These are phyloP conservation scores for Lasiosphaeria hispida DNA, from an alignment of 495 filamentous ascomycete species.

Conservation along the genomic window DNA sequence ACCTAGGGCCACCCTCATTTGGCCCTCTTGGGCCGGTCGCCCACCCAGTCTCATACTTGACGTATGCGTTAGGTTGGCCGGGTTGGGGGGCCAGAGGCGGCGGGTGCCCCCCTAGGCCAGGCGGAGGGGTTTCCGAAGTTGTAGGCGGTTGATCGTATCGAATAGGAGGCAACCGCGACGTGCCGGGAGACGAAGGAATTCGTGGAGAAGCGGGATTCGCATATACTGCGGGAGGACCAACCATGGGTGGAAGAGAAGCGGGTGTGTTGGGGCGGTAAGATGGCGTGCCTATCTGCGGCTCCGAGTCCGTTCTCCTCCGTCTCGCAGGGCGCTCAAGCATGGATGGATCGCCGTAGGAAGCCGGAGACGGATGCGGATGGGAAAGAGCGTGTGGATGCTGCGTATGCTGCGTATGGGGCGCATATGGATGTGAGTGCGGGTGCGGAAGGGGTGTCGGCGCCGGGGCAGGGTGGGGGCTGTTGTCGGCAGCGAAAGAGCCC, in stretches of 20 bases:
- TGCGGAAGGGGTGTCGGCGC: constrained; percentile 18
- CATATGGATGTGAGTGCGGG: constrained; percentile 14
- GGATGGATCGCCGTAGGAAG: constrained; percentile 30
- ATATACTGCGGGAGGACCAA: constrained; percentile 24
- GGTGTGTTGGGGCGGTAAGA: constrained; percentile 36
- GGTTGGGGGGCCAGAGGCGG: constrained; percentile 25
- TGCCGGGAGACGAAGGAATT: constrained; percentile 39
- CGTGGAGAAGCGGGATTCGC: constrained; percentile 1
- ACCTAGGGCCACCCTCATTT: constrained; percentile 26
- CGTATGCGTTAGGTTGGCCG: constrained; percentile 30
- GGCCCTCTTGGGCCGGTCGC: constrained; percentile 36
- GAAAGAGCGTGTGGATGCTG: constrained; percentile 10
- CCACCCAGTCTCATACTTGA: constrained; percentile 46
- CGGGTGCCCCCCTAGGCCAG: constrained; percentile 23
- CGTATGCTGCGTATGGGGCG: neutral
- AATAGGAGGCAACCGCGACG: constrained; percentile 43
- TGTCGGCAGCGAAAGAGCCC: constrained; percentile 32
- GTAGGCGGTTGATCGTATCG: constrained; percentile 39
- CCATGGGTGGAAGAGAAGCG: constrained; percentile 37
- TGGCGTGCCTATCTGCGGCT: constrained; percentile 35
- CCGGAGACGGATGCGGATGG: constrained; percentile 24
- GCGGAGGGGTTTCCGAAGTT: constrained; percentile 28
- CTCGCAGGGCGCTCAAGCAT: constrained; percentile 43
- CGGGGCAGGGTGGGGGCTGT: constrained; percentile 26
- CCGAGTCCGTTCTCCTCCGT: constrained; percentile 45